Percentiles rank a stretch among this genome's conserved stretches.
These are phyloP conservation scores for Inga oerstediana DNA, from an alignment of 306 rosid genomes.

Conservation along the genomic window DNA sequence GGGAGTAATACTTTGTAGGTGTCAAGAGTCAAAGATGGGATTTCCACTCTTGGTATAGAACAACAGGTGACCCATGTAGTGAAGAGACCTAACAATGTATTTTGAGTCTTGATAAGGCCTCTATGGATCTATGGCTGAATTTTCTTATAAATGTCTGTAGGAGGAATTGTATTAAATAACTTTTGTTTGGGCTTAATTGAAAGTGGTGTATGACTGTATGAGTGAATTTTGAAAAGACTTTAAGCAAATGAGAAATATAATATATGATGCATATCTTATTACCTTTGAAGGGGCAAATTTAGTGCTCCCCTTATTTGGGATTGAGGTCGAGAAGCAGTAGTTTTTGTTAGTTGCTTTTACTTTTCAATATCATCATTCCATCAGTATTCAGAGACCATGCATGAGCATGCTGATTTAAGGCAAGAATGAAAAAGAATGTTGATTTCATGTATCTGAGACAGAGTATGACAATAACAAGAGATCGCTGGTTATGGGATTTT, in stretches of 20 bases:
- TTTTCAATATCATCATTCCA: too few relatives aligned
- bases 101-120: neutral
- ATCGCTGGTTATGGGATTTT: conserved; percentile 12
- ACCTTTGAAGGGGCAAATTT: conserved; percentile 8
- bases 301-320: neutral
- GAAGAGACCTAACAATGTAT: conserved; percentile 1
- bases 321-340: conserved; percentile 4
- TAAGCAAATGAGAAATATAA: neutral
- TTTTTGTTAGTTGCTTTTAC: neutral
- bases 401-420: neutral
- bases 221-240: neutral
- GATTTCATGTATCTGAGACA: conserved; percentile 15
- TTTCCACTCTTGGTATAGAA: neutral
- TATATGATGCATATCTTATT: neutral
- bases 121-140: neutral
- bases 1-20: neutral
- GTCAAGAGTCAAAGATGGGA: neutral
- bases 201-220: neutral
- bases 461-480: neutral
- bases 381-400: too few relatives aligned
- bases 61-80: neutral
- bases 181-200: neutral
- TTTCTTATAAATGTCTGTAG: neutral
- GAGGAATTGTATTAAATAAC: neutral
- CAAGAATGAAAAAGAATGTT: conserved; percentile 13